Evolutionary conservation across 1,139 yeast species (phyloP).

Genomic region (Pichia sp.): DNA sequence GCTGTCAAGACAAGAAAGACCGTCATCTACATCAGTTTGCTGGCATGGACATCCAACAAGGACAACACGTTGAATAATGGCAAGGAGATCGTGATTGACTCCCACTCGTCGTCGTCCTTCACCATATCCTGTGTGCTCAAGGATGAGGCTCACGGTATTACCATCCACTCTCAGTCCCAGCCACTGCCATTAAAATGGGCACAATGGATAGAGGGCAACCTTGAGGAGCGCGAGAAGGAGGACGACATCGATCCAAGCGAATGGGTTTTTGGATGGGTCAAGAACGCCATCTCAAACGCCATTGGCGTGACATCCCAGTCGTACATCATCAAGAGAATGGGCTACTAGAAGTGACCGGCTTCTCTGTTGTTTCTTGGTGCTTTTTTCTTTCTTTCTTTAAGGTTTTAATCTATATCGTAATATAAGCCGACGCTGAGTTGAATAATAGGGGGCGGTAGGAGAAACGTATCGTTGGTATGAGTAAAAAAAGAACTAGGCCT

Average conservation of each 20-base stretch:
- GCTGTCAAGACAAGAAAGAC: constrained; percentile 27
- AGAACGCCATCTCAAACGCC: constrained; percentile 71
- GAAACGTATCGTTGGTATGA: background rate
- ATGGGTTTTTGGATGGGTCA: constrained; percentile 94
- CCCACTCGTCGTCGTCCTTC: constrained; percentile 41
- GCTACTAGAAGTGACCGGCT: constrained; percentile 35
- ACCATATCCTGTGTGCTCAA: constrained; percentile 68
- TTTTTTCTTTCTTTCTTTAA: background rate
- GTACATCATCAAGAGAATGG: constrained; percentile 91
- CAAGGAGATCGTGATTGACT: constrained; percentile 38
- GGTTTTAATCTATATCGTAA: background rate
- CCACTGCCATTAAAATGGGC: constrained; percentile 90
- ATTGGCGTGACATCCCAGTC: constrained; percentile 87
- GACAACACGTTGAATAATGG: constrained; percentile 27
- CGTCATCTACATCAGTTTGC: constrained; percentile 76
- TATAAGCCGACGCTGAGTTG: background rate
- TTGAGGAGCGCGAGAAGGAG: constrained; percentile 25
- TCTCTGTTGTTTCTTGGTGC: background rate
- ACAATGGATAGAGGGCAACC: constrained; percentile 62
- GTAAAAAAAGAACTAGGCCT: background rate
- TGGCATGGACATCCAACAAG: constrained; percentile 50
- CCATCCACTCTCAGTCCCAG: constrained; percentile 75
- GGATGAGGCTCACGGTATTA: constrained; percentile 74
- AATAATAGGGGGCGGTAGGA: background rate
- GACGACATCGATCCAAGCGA: constrained; percentile 71